phyloP scores from a whole-genome alignment of 1,139 yeast species.

The Zygotorulaspora mrakii region DNA sequence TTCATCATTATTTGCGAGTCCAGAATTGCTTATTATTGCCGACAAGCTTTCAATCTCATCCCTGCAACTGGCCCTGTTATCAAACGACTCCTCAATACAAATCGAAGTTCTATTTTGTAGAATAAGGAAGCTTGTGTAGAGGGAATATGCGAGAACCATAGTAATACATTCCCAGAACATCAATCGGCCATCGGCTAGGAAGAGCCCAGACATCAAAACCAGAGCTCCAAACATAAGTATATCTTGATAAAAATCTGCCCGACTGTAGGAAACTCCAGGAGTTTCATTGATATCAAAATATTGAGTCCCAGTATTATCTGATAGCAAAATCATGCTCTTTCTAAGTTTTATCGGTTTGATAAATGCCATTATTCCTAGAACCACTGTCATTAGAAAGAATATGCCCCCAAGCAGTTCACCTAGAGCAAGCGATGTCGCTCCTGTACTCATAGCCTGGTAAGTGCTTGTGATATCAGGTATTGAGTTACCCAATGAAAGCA shows the following conservation, averaged over 20 bases:
- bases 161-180: constrained; percentile 27
- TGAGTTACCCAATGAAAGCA: constrained; percentile 88
- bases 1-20: constrained; percentile 6
- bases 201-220: constrained; percentile 18
- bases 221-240: constrained; percentile 23
- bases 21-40: constrained; percentile 10
- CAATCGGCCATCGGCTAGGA: constrained; percentile 26
- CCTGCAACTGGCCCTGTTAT: neutral
- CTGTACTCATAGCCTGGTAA: constrained; percentile 68
- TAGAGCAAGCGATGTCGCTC: constrained; percentile 70
- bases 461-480: constrained; percentile 88
- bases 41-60: constrained; percentile 10
- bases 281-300: constrained; percentile 7
- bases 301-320: neutral
- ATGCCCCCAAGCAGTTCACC: constrained; percentile 83
- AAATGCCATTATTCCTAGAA: constrained; percentile 30
- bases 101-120: constrained; percentile 6
- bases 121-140: constrained; percentile 19
- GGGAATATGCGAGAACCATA: constrained; percentile 22
- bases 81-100: neutral
- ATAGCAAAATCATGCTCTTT: constrained; percentile 8
- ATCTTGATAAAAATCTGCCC: constrained; percentile 27
- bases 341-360: constrained; percentile 23
- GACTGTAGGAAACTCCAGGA: constrained; percentile 18
- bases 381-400: constrained; percentile 32